Percentiles rank a stretch among this genome's conserved stretches.
These are phyloP conservation scores for Extremus antarcticus DNA, from an alignment of 495 filamentous ascomycete genomes.

Conservation along the genomic window DNA sequence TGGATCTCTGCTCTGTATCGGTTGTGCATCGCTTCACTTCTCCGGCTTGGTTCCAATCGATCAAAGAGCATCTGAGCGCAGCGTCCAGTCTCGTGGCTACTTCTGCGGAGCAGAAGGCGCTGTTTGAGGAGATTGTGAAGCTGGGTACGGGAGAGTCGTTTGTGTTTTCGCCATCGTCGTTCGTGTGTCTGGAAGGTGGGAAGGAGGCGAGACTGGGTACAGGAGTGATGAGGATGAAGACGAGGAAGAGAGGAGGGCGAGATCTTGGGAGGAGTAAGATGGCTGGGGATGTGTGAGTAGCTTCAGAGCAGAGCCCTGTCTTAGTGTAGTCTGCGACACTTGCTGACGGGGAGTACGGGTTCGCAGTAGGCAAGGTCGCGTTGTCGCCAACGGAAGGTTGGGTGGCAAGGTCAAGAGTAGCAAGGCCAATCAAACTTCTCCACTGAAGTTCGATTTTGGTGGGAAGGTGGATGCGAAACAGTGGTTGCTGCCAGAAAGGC, in stretches of 20 bases:
- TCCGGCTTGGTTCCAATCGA: slow-evolving; percentile 53
- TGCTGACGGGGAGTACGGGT: too few relatives aligned
- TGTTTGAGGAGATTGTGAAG: slow-evolving; percentile 48
- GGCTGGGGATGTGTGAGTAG: too few relatives aligned
- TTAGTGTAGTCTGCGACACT: too few relatives aligned
- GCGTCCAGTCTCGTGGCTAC: slow-evolving; percentile 8
- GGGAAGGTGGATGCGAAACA: too few relatives aligned
- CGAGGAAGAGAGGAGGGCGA: slow-evolving; percentile 41
- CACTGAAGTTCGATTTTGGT: too few relatives aligned
- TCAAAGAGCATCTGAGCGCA: slow-evolving; percentile 48
- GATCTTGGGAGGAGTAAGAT: slow-evolving; percentile 45
- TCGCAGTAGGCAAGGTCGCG: too few relatives aligned
- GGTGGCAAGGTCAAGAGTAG: too few relatives aligned
- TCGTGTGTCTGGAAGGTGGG: slow-evolving; percentile 34
- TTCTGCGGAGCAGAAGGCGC: slow-evolving; percentile 23
- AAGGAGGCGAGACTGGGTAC: slow-evolving; percentile 34
- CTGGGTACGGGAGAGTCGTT: slow-evolving; percentile 54
- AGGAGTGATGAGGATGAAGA: slow-evolving; percentile 41
- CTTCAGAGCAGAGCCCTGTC: too few relatives aligned
- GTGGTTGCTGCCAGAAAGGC: too few relatives aligned
- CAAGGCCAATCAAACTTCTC: too few relatives aligned
- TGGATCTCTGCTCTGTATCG: slow-evolving; percentile 62
- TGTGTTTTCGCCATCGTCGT: slow-evolving; percentile 52
- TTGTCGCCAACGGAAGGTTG: too few relatives aligned
- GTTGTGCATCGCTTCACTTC: slow-evolving; percentile 67